These are phyloP conservation scores for Macrophomina phaseolina DNA, from an alignment of 2,329 filamentous ascomycete genomes.

Conservation along the genomic window DNA sequence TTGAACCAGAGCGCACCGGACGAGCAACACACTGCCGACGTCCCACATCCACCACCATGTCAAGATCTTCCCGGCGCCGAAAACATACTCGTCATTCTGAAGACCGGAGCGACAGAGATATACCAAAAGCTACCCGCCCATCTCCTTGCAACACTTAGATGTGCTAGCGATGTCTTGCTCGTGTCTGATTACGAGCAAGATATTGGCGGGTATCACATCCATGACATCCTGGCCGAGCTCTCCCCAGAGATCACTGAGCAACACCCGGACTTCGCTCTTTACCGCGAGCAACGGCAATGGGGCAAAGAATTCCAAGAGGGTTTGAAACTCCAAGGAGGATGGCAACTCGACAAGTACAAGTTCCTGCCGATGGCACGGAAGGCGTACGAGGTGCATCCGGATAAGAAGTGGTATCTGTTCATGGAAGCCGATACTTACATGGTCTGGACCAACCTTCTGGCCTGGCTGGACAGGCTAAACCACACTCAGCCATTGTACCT, in stretches of 20 bases:
- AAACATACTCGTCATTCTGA: constrained; percentile 63
- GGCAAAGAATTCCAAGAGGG: neutral
- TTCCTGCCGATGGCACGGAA: constrained; percentile 62
- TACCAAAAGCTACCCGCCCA: constrained; percentile 63
- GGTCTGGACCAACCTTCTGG: constrained; percentile 47
- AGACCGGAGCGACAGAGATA: constrained; percentile 66
- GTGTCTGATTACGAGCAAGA: constrained; percentile 65
- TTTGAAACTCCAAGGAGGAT: constrained; percentile 33
- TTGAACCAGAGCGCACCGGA: constrained; percentile 29
- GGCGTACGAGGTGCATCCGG: constrained; percentile 46
- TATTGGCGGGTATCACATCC: constrained; percentile 57
- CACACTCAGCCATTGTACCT: constrained; percentile 49
- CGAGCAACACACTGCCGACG: neutral
- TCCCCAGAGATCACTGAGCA: constrained; percentile 43
- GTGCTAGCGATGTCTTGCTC: constrained; percentile 61
- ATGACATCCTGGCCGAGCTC: constrained; percentile 54
- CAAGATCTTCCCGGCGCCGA: constrained; percentile 46
- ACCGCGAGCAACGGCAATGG: constrained; percentile 50
- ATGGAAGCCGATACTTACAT: constrained; percentile 46
- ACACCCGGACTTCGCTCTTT: constrained; percentile 59
- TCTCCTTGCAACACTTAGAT: constrained; percentile 62
- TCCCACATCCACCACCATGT: constrained; percentile 29
- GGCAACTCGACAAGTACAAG: constrained; percentile 65
- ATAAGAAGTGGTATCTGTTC: constrained; percentile 47
- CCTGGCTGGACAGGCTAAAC: constrained; percentile 48